Percentiles rank a stretch among this genome's conserved stretches.
Conservation (phyloP, 495 filamentous ascomycete species). For the Lasiosphaeria miniovina region DNA sequence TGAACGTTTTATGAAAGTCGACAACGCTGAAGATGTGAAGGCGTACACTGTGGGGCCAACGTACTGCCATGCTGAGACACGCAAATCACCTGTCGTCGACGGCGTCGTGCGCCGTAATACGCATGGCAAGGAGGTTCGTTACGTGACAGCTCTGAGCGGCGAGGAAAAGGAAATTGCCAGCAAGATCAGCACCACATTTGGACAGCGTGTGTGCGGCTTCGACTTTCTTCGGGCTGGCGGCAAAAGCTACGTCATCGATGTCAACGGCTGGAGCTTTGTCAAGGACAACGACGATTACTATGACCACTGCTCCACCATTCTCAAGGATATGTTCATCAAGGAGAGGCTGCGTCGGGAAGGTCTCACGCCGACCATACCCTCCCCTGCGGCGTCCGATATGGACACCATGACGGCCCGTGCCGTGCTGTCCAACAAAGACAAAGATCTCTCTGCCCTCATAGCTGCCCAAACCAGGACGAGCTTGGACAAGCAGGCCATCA, state of each 20-base stretch:
- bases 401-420: slow-evolving; percentile 38
- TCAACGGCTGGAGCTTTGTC: slow-evolving; percentile 99
- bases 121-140: slow-evolving; percentile 94
- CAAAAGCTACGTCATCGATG: slow-evolving; percentile 96
- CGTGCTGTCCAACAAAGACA: slow-evolving; percentile 33
- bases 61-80: slow-evolving; percentile 94
- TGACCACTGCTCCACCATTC: slow-evolving; percentile 79
- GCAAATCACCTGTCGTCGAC: slow-evolving; percentile 96
- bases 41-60: slow-evolving; percentile 94
- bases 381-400: slow-evolving; percentile 43
- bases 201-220: slow-evolving; percentile 93
- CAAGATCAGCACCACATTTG: slow-evolving; percentile 89
- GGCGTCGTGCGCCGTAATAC: slow-evolving; percentile 93
- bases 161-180: slow-evolving; percentile 84
- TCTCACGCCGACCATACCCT: slow-evolving; percentile 41
- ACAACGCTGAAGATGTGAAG: slow-evolving; percentile 97
- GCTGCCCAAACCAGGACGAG: slow-evolving; percentile 36
- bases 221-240: slow-evolving; percentile 84
- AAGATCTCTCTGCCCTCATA: slow-evolving; percentile 24
- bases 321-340: slow-evolving; percentile 79
- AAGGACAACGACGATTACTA: slow-evolving; percentile 99
- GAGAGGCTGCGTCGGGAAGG: slow-evolving; percentile 58
- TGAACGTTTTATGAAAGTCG: slow-evolving; percentile 92
- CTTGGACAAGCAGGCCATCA: slow-evolving; percentile 23
- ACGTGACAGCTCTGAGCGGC: slow-evolving; percentile 76